Conservation (phyloP, 805 yeast species). For the Zygotorulaspora florentina region DNA sequence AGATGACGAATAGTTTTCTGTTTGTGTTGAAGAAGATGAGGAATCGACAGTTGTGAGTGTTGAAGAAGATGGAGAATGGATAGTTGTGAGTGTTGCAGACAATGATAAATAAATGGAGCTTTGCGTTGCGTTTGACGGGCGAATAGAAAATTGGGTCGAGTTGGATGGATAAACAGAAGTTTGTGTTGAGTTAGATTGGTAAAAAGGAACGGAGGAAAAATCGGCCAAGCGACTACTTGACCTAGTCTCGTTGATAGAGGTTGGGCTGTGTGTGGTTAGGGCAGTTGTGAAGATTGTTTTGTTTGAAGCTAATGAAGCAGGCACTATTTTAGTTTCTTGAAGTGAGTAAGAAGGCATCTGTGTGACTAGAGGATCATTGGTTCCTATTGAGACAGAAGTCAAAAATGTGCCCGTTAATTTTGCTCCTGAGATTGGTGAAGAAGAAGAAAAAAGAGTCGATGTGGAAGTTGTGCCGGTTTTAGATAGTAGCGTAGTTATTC, state of each 20-base stretch:
- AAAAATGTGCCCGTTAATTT: constrained; percentile 30
- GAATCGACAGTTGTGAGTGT: constrained; percentile 5
- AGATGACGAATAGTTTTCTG: too few relatives aligned
- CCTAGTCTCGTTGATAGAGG: too few relatives aligned
- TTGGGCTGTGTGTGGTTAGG: not conserved
- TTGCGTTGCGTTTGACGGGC: too few relatives aligned
- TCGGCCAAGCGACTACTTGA: too few relatives aligned
- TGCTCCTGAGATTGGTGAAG: constrained; percentile 13
- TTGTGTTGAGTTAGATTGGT: too few relatives aligned
- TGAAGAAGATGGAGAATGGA: constrained; percentile 10
- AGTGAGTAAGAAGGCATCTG: constrained; percentile 28
- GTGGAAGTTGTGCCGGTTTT: constrained; percentile 20
- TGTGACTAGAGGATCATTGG: constrained; percentile 34
- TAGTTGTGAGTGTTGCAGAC: too few relatives aligned
- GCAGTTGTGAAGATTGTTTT: constrained; percentile 10
- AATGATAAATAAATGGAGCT: too few relatives aligned
- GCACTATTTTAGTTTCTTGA: constrained; percentile 28
- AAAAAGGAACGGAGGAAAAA: too few relatives aligned
- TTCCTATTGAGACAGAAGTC: constrained; percentile 30
- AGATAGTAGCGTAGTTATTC: constrained; percentile 13
- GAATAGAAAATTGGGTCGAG: not conserved
- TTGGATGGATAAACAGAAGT: too few relatives aligned
- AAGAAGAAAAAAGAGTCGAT: constrained; percentile 13
- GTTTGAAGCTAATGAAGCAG: constrained; percentile 30
- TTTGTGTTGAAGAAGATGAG: too few relatives aligned